Conservation (phyloP, 768 basidiomycete species). For the Pisolithus orientalis region DNA sequence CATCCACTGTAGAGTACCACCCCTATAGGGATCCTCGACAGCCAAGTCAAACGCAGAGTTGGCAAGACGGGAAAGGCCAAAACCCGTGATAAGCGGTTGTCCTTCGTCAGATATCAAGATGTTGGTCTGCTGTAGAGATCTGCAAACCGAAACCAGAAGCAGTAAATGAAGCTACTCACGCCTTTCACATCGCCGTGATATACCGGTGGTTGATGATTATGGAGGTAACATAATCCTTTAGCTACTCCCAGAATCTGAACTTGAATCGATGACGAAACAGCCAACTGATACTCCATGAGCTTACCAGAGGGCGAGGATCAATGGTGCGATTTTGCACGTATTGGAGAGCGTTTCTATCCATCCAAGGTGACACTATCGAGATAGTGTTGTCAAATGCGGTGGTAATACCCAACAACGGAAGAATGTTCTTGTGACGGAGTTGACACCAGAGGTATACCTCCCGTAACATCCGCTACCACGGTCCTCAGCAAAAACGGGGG, state of each 20-base stretch:
- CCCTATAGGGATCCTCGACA: not conserved
- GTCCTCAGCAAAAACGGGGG: not conserved
- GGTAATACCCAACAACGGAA: slow-evolving; percentile 11
- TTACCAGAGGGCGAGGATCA: not conserved
- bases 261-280: not conserved
- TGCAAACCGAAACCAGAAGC: not conserved
- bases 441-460: slow-evolving; percentile 6
- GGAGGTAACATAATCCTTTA: not conserved
- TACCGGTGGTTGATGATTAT: not conserved
- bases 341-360: slow-evolving; percentile 1
- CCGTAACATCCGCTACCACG: not conserved
- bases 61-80: not conserved
- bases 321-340: not conserved
- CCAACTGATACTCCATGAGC: not conserved
- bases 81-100: not conserved
- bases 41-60: not conserved
- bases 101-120: not conserved
- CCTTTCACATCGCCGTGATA: not conserved
- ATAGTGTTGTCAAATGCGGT: slow-evolving; percentile 13
- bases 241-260: not conserved
- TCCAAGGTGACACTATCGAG: slow-evolving; percentile 17
- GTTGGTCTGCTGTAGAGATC: not conserved
- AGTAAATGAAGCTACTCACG: not conserved
- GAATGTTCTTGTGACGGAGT: slow-evolving; percentile 13
- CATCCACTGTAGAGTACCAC: not conserved